Percentiles rank a stretch among this genome's conserved stretches.
Evolutionary conservation across 306 rosid species (phyloP).

Genomic region (Hippophae rhamnoides): DNA sequence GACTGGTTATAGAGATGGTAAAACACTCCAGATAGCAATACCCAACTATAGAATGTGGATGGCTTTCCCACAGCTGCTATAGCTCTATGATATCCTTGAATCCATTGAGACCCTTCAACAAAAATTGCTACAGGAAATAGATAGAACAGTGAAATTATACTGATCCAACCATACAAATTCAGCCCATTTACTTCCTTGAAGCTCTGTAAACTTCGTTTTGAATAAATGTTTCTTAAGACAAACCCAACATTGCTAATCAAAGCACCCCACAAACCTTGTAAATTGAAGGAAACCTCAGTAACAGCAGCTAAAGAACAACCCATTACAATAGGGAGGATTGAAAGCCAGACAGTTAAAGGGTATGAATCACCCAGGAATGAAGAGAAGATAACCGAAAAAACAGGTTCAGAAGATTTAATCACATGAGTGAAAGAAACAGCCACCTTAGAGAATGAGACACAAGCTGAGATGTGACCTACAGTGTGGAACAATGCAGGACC

Average conservation of each 20-base stretch:
- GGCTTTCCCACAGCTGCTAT: conserved; percentile 54
- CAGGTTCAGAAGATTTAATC: conserved; percentile 90
- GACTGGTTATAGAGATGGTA: conserved; percentile 96
- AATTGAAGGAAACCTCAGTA: conserved; percentile 79
- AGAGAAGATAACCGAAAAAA: conserved; percentile 67
- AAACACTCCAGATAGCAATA: conserved; percentile 74
- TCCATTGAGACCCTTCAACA: conserved; percentile 91
- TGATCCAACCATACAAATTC: conserved; percentile 77
- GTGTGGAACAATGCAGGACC: conserved; percentile 98
- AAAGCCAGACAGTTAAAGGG: conserved; percentile 85
- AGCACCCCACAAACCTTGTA: conserved; percentile 78
- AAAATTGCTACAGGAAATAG: conserved; percentile 75
- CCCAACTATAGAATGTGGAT: conserved; percentile 74
- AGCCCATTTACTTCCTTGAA: conserved; percentile 88
- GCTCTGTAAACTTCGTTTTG: conserved; percentile 62
- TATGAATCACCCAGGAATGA: conserved; percentile 66
- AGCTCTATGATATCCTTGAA: conserved; percentile 73
- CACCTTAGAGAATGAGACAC: conserved; percentile 89
- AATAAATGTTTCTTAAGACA: conserved; percentile 75
- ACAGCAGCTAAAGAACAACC: conserved; percentile 87
- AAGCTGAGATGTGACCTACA: conserved; percentile 88
- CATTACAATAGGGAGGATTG: conserved; percentile 77
- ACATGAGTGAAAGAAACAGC: conserved; percentile 97
- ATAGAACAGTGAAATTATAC: conserved; percentile 56
- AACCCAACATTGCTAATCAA: conserved; percentile 89